Base-by-base conservation (phyloP, 225 moss, liverwort and hornwort genomes). In the Marchantia paleacea region DNA sequence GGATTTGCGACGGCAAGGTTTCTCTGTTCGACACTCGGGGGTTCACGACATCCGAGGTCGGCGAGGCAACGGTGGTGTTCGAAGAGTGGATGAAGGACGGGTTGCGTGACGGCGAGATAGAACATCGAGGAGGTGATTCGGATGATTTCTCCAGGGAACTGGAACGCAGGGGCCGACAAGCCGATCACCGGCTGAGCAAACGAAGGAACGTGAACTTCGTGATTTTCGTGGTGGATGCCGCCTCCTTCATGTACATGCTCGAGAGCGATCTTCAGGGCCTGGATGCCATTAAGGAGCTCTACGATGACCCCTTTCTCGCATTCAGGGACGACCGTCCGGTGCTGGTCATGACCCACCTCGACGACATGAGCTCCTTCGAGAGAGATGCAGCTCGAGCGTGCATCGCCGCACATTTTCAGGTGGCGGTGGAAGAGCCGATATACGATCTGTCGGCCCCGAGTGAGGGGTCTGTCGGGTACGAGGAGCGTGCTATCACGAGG, bases 261-360 rank as follows among this genome's bases (percentile, higher is more conserved):
- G 83, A 83, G 65, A 80, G 80, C 71, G 90, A 87, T 53, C 81
- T 52, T 14, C 26, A 79, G 62, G 80, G 78, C 60, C 87, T 84
- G 57, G 84, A 84, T 50, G 85, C 87, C 76, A 78, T 94, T 51
- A 73, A 85, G 54, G 80, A 84, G 78, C 85, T 89, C 30, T 94
- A 86, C 85, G 89, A 91, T 80, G 88, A 88, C 54, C 84, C 94
- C 39, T 89, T 83, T 76, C 84, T 93, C 77, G 83, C 87, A 57
- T 92, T 92, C 76, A 87, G 88, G 85, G 91, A 91, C 89, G 89
- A 92, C 76, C 91, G 88, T 65, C 92, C 94, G 18, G 82, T 92
- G 80, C 75, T 94, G 68, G 92, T 91, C 50, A 88, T 92, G 89
- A 94, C 90, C 55, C 93, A 93, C 49, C 89, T 87, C 48, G 93